These are phyloP conservation scores for Boletus edulis DNA, from an alignment of 768 basidiomycete species.

Conservation along the genomic window DNA sequence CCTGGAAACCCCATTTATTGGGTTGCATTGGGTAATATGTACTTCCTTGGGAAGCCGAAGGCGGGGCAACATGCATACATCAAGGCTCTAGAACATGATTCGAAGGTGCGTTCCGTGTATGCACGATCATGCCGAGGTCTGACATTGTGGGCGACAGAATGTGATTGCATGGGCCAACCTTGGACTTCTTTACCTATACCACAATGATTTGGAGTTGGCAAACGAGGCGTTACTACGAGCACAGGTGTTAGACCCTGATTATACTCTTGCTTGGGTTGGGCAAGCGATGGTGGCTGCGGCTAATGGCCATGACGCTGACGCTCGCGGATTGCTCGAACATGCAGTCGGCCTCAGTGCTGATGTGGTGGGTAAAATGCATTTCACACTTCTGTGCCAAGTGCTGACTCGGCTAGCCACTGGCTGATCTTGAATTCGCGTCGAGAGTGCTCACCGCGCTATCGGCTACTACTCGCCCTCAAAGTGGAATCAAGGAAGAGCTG, in stretches of 20 bases:
- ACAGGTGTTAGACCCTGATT: conserved; percentile 91
- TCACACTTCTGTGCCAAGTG: neutral
- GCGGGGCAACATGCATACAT: conserved; percentile 91
- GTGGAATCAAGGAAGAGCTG: conserved; percentile 44
- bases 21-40: conserved; percentile 75
- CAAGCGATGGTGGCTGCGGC: conserved; percentile 70
- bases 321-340: conserved; percentile 69
- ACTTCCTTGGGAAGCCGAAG: conserved; percentile 64
- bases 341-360: conserved; percentile 57
- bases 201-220: conserved; percentile 79
- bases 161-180: conserved; percentile 81
- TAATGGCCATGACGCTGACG: conserved; percentile 59
- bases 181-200: conserved; percentile 80
- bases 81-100: conserved; percentile 80
- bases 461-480: conserved; percentile 10
- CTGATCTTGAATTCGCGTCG: conserved; percentile 74
- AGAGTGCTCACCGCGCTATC: conserved; percentile 49
- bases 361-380: conserved; percentile 44
- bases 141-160: conserved; percentile 43
- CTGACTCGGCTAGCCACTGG: conserved; percentile 58
- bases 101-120: conserved; percentile 55
- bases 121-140: neutral
- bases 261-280: conserved; percentile 85
- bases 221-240: conserved; percentile 84
- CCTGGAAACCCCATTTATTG: conserved; percentile 74